Evolutionary conservation across 108 stramenopile species (phyloP).

Genomic region (Cylindrotheca closterium): DNA sequence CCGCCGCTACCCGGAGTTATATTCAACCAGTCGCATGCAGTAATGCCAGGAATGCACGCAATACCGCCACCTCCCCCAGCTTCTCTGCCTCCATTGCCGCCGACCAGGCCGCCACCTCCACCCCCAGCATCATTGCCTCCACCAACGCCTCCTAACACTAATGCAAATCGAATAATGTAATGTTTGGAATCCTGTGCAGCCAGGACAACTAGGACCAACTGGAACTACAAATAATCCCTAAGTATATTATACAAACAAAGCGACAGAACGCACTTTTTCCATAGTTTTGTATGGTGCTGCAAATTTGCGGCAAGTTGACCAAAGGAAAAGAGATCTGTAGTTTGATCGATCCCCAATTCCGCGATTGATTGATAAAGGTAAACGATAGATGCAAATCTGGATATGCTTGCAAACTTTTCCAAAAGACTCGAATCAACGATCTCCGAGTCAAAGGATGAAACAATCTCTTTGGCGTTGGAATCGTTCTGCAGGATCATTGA

Average conservation of each 20-base stretch:
- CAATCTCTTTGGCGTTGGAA: background rate
- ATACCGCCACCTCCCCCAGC: constrained; percentile 20
- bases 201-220: background rate
- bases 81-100: constrained; percentile 12
- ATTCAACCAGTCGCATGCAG: background rate
- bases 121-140: constrained; percentile 34
- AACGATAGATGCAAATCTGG: constrained; percentile 23
- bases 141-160: constrained; percentile 11
- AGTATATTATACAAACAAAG: constrained; percentile 40
- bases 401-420: constrained; percentile 9
- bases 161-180: too few species aligned
- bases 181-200: background rate
- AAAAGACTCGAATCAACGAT: constrained; percentile 8
- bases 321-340: constrained; percentile 16
- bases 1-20: background rate
- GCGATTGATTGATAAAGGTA: constrained; percentile 30
- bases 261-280: constrained; percentile 36
- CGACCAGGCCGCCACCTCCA: background rate
- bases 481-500: constrained; percentile 19
- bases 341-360: constrained; percentile 35
- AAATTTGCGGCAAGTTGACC: constrained; percentile 37
- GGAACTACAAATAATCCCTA: constrained; percentile 25
- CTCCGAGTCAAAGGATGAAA: background rate
- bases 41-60: background rate
- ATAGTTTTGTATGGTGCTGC: constrained; percentile 23